These are phyloP conservation scores for Chlorella variabilis DNA, from an alignment of 163 green algal species.

Conservation along the genomic window DNA sequence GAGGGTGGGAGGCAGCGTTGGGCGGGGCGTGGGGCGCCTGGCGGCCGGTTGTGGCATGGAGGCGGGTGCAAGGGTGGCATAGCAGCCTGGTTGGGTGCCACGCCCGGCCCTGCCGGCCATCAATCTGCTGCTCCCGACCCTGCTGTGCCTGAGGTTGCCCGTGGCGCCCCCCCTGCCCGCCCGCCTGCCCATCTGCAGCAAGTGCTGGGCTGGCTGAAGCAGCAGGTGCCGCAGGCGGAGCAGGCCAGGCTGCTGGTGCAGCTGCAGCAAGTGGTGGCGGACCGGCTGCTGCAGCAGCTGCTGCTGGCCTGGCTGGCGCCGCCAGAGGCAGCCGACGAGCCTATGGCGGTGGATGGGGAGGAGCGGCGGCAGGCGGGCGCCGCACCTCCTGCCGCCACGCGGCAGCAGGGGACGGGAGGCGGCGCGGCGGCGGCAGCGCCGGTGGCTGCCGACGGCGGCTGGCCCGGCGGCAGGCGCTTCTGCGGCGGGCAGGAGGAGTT, in stretches of 20 bases:
- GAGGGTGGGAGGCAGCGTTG: too few species aligned
- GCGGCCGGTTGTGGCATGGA: too few species aligned
- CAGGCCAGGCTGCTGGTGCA: conserved; percentile 51
- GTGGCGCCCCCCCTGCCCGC: neutral
- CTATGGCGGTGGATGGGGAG: conserved; percentile 1
- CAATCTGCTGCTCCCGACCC: too few species aligned
- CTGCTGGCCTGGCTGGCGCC: conserved; percentile 83
- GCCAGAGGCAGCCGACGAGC: neutral
- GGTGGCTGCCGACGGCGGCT: neutral
- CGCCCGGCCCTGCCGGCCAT: too few species aligned
- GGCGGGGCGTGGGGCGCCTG: too few species aligned
- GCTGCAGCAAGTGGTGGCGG: conserved; percentile 70
- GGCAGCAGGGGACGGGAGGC: neutral
- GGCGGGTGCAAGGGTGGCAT: too few species aligned
- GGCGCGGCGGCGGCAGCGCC: neutral
- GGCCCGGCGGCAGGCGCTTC: neutral
- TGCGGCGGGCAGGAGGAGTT: conserved; percentile 7
- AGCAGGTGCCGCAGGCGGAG: conserved; percentile 50
- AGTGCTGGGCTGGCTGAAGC: conserved; percentile 85
- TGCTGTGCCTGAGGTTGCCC: too few species aligned
- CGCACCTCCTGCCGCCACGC: neutral
- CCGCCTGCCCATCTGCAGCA: conserved; percentile 45
- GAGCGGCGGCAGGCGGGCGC: conserved; percentile 4
- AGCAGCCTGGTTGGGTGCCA: too few species aligned
- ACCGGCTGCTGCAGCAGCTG: conserved; percentile 81